Base-by-base conservation (phyloP, 1,284 basidiomycete species). In the Cronartium ribicola region DNA sequence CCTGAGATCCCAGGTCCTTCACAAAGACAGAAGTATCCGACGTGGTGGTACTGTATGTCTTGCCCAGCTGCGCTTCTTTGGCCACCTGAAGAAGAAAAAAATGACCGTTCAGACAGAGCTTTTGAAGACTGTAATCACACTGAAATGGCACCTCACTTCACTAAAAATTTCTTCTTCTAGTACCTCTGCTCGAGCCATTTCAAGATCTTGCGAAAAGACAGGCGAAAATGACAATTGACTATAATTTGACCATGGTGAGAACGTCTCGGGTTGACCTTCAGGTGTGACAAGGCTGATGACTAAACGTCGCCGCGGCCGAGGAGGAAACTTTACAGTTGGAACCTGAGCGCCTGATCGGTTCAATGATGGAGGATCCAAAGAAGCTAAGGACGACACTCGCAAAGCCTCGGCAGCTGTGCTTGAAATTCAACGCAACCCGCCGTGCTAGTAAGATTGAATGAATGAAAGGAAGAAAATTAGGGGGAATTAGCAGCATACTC, bases 111-210 rank as follows among this genome's bases (percentile, higher is more conserved):
- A 41, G 29, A 4, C 55, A 66, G 43, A 29, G 68, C 62, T 46
- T 41, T 64, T 41, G 29, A 37, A 62, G 29, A 14, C 39, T 62
- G 60, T 37, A 40, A 17, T 37, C 22, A 39, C 11, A 62, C 39
- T 37, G 60, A 4, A 40, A 36, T 39, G 17, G 39, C 60, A 62
- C 29, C 60, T 57, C 51, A 73, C 71, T 57, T 73, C 64, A 7
- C 71, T 63, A 46, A 73, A 73, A 6, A 73, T 73, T 66, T 73
- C 71, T 48, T 73, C 71, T 39, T 73, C 71, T 22, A 73, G 46
- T 3, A 66, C 48, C 65, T 73, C 71, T 11, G 71, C 71, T 6
- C 57, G 63, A 36, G 71, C 71, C 20, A 66, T 41, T 17, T 73
- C 71, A 40, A 73, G 40, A 29, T 64, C 62, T 64, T 29, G 14